A percentile compares a stretch with the other conserved stretches of the same genome.
Evolutionary conservation across 768 basidiomycete genomes (phyloP).

Genomic region (Rhodotorula paludigena): DNA sequence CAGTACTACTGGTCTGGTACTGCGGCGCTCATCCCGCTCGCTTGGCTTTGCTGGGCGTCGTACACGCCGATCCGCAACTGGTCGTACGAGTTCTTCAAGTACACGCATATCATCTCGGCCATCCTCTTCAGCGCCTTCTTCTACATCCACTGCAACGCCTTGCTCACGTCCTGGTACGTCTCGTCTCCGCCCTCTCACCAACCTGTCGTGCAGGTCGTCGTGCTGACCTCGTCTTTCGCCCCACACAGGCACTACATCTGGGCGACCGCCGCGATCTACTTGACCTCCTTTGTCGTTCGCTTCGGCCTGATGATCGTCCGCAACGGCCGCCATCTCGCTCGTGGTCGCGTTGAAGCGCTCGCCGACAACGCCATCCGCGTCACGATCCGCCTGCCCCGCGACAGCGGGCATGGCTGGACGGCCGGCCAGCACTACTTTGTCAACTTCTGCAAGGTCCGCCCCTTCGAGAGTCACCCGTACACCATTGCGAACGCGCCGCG

Average conservation of each 20-base stretch:
- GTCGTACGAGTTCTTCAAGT: constrained; percentile 42
- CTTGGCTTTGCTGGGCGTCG: constrained; percentile 40
- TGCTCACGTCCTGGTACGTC: neutral
- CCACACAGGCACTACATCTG: constrained; percentile 40
- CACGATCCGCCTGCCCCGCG: constrained; percentile 20
- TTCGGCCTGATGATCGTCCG: constrained; percentile 41
- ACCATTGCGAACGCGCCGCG: constrained; percentile 40
- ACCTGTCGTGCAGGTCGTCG: too few species aligned
- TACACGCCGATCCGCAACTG: constrained; percentile 31
- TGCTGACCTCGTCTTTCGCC: too few species aligned
- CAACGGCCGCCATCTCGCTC: constrained; percentile 37
- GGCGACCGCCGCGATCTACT: constrained; percentile 39
- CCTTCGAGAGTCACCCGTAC: constrained; percentile 43
- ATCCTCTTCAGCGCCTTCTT: constrained; percentile 43
- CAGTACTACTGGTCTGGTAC: constrained; percentile 40
- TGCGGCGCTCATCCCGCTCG: constrained; percentile 37
- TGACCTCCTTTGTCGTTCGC: constrained; percentile 34
- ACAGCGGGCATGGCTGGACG: constrained; percentile 33
- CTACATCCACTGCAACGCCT: constrained; percentile 43
- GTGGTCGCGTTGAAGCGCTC: constrained; percentile 34
- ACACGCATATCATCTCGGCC: constrained; percentile 36
- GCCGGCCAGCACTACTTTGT: constrained; percentile 43
- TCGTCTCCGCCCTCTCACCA: too few species aligned
- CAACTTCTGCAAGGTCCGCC: constrained; percentile 40
- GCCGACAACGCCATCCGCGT: constrained; percentile 38